A percentile compares a stretch with the other conserved stretches of the same genome.
phyloP scores from a whole-genome alignment of 768 basidiomycete genomes.

The Serendipita vermifera region DNA sequence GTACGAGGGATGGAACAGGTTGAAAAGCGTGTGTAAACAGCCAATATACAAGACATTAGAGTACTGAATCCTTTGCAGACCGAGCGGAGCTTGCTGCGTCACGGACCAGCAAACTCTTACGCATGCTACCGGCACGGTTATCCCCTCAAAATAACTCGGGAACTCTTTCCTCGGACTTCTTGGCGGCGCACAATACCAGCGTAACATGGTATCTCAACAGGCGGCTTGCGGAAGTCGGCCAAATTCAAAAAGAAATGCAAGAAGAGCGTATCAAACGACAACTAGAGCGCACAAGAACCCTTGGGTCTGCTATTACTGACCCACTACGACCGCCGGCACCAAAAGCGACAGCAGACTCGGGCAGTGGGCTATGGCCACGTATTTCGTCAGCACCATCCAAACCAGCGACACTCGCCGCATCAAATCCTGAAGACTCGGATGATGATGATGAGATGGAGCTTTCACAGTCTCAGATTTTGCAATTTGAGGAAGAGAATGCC shows the following conservation, averaged over 20 bases:
- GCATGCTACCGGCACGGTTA: constrained; percentile 60
- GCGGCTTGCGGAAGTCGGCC: constrained; percentile 64
- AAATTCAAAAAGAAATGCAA: constrained; percentile 75
- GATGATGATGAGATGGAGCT: constrained; percentile 66
- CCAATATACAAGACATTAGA: constrained; percentile 11
- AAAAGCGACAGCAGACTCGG: constrained; percentile 8
- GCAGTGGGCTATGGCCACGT: constrained; percentile 5
- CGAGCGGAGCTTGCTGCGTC: constrained; percentile 54
- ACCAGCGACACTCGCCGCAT: constrained; percentile 25
- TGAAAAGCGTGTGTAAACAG: constrained; percentile 62
- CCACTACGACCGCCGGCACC: constrained; percentile 2
- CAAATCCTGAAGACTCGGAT: constrained; percentile 42
- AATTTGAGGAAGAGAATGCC: constrained; percentile 88
- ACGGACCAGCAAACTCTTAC: constrained; percentile 49
- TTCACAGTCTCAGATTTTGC: constrained; percentile 76
- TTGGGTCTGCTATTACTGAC: constrained; percentile 45
- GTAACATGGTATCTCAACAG: constrained; percentile 85
- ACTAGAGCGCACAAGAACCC: constrained; percentile 64
- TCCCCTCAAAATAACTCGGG: constrained; percentile 38
- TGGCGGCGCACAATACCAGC: constrained; percentile 84
- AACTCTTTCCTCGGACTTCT: constrained; percentile 49
- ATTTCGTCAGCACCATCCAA: constrained; percentile 15
- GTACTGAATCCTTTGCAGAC: constrained; percentile 30
- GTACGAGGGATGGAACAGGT: constrained; percentile 78
- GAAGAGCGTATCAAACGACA: constrained; percentile 87